Conservation (phyloP, 169 alveolate genomes). For the Plasmodium yoelii region DNA sequence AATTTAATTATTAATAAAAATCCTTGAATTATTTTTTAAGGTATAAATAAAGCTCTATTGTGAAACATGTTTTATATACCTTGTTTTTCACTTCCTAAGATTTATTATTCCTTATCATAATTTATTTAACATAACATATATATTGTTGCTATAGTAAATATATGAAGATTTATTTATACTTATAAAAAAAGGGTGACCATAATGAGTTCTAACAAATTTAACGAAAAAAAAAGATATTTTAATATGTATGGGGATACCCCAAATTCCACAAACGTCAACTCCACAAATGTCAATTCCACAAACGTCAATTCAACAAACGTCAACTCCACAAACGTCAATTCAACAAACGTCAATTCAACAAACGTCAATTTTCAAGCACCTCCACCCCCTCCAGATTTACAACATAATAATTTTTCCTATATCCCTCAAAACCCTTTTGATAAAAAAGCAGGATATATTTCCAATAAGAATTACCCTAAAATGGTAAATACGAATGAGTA, state of each 20-base stretch:
- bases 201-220: slow-evolving; percentile 29
- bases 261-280: neutral
- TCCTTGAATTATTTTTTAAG: no score
- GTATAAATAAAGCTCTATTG: no score
- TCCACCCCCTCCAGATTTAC: neutral
- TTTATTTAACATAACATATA: no score
- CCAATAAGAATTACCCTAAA: slow-evolving; percentile 11
- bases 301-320: neutral
- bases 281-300: no score
- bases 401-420: neutral
- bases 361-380: neutral
- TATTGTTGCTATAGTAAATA: no score
- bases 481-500: slow-evolving; percentile 4
- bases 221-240: slow-evolving; percentile 41
- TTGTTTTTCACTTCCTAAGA: no score
- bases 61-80: no score
- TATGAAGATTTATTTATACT: no score
- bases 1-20: no score
- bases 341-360: no score
- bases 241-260: slow-evolving; percentile 4
- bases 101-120: no score
- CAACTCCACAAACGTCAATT: neutral
- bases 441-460: neutral
- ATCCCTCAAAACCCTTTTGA: slow-evolving; percentile 45
- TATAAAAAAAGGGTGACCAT: neutral